Percentiles rank a stretch among this genome's conserved stretches.
Conservation (phyloP, 2,329 filamentous ascomycete species). For the Phialophora verrucosa region DNA sequence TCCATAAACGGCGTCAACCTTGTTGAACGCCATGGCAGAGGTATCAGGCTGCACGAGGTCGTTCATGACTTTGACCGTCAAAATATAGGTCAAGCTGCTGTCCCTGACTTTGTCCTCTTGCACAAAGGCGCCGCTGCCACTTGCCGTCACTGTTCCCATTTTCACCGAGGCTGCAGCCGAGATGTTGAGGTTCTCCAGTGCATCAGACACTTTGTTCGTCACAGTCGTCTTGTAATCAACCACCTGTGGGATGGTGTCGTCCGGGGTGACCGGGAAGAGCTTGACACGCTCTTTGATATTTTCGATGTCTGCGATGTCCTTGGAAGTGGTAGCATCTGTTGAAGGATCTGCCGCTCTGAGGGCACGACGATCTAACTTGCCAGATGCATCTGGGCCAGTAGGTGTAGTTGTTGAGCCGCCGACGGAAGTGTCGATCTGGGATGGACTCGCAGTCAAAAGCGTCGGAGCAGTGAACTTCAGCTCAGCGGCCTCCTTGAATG, state of each 20-base stretch:
- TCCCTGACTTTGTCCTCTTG: background rate
- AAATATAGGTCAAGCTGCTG: background rate
- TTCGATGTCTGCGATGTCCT: background rate
- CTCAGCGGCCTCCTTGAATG: background rate
- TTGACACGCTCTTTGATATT: slow-evolving; percentile 1
- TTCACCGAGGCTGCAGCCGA: background rate
- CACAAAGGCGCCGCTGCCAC: background rate
- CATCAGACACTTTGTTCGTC: background rate
- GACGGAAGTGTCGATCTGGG: background rate
- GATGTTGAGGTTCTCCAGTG: slow-evolving; percentile 1
- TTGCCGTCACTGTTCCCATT: background rate
- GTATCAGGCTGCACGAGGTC: background rate
- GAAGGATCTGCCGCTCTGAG: background rate
- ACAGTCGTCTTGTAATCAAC: background rate
- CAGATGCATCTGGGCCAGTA: background rate
- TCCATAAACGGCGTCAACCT: background rate
- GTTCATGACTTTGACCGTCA: slow-evolving; percentile 1
- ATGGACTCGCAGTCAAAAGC: background rate
- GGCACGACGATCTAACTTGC: background rate
- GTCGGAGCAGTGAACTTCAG: background rate
- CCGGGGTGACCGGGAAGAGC: background rate
- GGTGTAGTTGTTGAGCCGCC: background rate
- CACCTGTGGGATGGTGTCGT: background rate
- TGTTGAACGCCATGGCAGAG: background rate
- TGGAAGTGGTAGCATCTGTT: background rate